These are phyloP conservation scores for Pulveroboletus sp. DNA, from an alignment of 768 basidiomycete species.

Conservation along the genomic window DNA sequence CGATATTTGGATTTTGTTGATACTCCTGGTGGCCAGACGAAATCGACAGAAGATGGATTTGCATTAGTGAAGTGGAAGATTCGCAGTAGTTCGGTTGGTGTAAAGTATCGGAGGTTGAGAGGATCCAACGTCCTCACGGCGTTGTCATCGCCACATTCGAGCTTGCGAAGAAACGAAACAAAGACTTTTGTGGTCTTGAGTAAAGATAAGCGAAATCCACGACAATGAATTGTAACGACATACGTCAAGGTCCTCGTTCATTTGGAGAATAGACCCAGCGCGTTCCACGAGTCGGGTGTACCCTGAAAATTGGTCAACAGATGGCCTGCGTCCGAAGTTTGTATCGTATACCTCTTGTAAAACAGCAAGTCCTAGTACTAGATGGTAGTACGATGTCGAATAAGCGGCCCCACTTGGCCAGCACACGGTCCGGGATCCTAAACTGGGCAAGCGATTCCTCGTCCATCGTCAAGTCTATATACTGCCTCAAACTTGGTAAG, in stretches of 20 bases:
- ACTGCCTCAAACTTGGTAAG: constrained; percentile 7
- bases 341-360: constrained; percentile 60
- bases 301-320: constrained; percentile 37
- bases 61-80: constrained; percentile 54
- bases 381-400: constrained; percentile 79
- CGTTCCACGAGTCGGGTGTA: constrained; percentile 78
- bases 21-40: constrained; percentile 62
- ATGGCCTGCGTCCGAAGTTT: neutral
- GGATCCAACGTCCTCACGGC: constrained; percentile 56
- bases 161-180: constrained; percentile 49
- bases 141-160: constrained; percentile 35
- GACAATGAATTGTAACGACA: constrained; percentile 7
- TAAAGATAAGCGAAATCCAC: neutral
- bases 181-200: constrained; percentile 61
- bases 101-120: constrained; percentile 71
- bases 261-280: constrained; percentile 74
- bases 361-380: constrained; percentile 66
- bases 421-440: constrained; percentile 56
- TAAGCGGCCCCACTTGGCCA: constrained; percentile 72
- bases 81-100: constrained; percentile 67
- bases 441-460: constrained; percentile 23
- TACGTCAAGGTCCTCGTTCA: constrained; percentile 66
- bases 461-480: constrained; percentile 10
- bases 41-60: constrained; percentile 19
- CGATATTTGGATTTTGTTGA: constrained; percentile 71